These are phyloP conservation scores for Thielaviopsis populi DNA, from an alignment of 2,329 filamentous ascomycete species.

Conservation along the genomic window DNA sequence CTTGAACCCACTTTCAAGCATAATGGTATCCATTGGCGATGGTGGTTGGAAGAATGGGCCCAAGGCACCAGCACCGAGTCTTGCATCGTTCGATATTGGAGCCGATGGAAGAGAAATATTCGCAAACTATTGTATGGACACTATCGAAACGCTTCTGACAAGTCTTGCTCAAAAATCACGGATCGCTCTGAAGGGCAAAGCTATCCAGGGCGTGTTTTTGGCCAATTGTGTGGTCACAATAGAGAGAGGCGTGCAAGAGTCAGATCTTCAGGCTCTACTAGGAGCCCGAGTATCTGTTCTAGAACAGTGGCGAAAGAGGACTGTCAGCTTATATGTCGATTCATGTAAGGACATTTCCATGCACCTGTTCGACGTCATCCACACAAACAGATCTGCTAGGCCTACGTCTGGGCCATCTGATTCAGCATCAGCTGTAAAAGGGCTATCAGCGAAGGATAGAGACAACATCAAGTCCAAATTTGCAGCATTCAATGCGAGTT, in stretches of 20 bases:
- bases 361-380: slow-evolving; percentile 77
- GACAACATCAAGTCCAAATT: slow-evolving; percentile 96
- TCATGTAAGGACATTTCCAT: slow-evolving; percentile 78
- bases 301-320: slow-evolving; percentile 78
- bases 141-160: slow-evolving; percentile 64
- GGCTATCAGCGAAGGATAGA: slow-evolving; percentile 75
- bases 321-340: slow-evolving; percentile 65
- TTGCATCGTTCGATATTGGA: slow-evolving; percentile 70
- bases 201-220: slow-evolving; percentile 72
- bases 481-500: slow-evolving; percentile 72
- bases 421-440: slow-evolving; percentile 70
- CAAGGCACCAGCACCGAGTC: slow-evolving; percentile 43
- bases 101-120: slow-evolving; percentile 82
- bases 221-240: slow-evolving; percentile 77
- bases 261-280: slow-evolving; percentile 61
- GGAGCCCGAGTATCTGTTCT: slow-evolving; percentile 50
- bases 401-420: slow-evolving; percentile 65
- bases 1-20: slow-evolving; percentile 68
- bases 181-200: slow-evolving; percentile 58
- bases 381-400: slow-evolving; percentile 62
- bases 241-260: slow-evolving; percentile 68
- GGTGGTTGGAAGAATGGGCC: slow-evolving; percentile 63
- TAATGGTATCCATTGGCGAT: slow-evolving; percentile 84
- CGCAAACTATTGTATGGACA: slow-evolving; percentile 77
- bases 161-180: slow-evolving; percentile 63